Evolutionary conservation across 805 yeast genomes (phyloP).

Genomic region (Clavispora fructus): DNA sequence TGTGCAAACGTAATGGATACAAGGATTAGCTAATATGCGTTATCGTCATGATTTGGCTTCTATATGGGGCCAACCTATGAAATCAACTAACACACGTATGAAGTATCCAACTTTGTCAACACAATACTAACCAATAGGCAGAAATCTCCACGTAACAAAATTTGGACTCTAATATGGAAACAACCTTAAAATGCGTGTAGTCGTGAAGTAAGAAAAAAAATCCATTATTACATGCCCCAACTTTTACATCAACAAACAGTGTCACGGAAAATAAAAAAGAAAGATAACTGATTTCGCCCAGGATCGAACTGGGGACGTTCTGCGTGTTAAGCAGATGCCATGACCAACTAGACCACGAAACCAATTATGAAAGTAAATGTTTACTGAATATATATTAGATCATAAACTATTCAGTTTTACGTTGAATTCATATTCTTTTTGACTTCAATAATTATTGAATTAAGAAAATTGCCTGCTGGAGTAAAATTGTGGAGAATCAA

Average conservation of each 20-base stretch:
- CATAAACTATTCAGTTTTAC: too few species aligned
- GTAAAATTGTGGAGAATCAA: too few species aligned
- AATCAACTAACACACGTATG: conserved; percentile 45
- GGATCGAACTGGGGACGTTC: conserved; percentile 99
- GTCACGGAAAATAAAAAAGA: neutral
- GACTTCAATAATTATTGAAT: too few species aligned
- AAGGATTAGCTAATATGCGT: conserved; percentile 36
- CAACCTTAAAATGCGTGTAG: too few species aligned
- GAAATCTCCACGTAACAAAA: too few species aligned
- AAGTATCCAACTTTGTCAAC: conserved; percentile 12
- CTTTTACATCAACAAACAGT: too few species aligned
- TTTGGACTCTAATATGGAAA: too few species aligned
- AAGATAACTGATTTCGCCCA: conserved; percentile 84
- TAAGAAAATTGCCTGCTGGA: too few species aligned
- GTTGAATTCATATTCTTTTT: too few species aligned
- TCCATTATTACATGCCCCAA: neutral
- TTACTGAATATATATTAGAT: too few species aligned
- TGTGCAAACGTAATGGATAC: conserved; percentile 3
- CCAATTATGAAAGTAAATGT: conserved; percentile 1
- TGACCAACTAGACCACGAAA: conserved; percentile 96
- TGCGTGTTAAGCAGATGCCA: conserved; percentile 99
- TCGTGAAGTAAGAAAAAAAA: too few species aligned
- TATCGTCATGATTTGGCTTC: conserved; percentile 42
- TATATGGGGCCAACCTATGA: conserved; percentile 34
- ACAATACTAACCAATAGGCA: neutral